Evolutionary conservation across 192 early-diverging fungal species (phyloP).

Genomic region (Entophlyctis luteolus): DNA sequence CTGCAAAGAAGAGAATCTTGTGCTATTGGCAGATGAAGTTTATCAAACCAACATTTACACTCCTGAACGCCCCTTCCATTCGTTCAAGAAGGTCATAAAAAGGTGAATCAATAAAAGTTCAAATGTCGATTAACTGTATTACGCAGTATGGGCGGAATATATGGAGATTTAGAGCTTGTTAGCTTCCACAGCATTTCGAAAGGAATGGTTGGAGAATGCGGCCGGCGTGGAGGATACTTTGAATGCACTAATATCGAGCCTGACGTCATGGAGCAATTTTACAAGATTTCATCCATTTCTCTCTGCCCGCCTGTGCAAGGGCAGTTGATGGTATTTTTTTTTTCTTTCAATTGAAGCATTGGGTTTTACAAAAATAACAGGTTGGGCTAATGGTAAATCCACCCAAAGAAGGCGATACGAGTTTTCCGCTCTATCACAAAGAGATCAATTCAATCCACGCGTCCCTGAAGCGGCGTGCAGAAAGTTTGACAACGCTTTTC

Average conservation of each 20-base stretch:
- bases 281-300: conserved; percentile 89
- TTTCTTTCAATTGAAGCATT: not conserved
- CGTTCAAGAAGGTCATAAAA: conserved; percentile 91
- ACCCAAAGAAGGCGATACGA: conserved; percentile 66
- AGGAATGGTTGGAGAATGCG: conserved; percentile 98
- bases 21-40: conserved; percentile 94
- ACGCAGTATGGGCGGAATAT: conserved; percentile 60
- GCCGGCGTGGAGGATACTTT: conserved; percentile 95
- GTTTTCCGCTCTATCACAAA: conserved; percentile 62
- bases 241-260: conserved; percentile 79
- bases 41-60: conserved; percentile 96
- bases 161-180: conserved; percentile 78
- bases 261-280: conserved; percentile 74
- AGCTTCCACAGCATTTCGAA: conserved; percentile 97
- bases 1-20: conserved; percentile 75
- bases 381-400: conserved; percentile 85
- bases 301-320: conserved; percentile 94
- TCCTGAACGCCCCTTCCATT: conserved; percentile 81
- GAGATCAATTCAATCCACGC: conserved; percentile 68
- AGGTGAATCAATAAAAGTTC: conserved; percentile 27
- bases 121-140: not conserved
- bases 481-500: conserved; percentile 64
- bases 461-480: conserved; percentile 70
- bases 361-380: too few relatives aligned
- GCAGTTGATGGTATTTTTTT: conserved; percentile 78